phyloP scores from a whole-genome alignment of 2,329 filamentous ascomycete genomes.

The Scedosporium dehoogii region DNA sequence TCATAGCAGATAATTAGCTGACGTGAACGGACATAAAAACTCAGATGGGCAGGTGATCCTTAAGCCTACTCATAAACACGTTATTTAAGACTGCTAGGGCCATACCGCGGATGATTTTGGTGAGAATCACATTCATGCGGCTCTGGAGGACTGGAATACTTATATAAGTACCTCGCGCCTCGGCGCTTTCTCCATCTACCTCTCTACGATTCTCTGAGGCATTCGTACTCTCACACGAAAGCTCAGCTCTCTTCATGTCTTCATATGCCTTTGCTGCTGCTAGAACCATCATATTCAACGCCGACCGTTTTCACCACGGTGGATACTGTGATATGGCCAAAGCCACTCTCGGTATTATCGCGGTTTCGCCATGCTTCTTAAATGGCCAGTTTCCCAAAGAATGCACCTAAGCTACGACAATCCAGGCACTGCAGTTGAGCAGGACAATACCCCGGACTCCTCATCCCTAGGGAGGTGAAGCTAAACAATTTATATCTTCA shows the following conservation, averaged over 20 bases:
- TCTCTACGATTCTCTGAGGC: constrained; percentile 64
- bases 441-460: no score
- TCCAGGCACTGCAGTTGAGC: no score
- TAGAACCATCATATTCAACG: constrained; percentile 43
- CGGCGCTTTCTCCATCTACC: constrained; percentile 68
- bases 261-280: constrained; percentile 28
- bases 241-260: constrained; percentile 37
- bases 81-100: constrained; percentile 61
- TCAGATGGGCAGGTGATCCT: constrained; percentile 54
- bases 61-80: constrained; percentile 65
- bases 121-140: constrained; percentile 60
- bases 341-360: constrained; percentile 64
- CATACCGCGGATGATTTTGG: constrained; percentile 71
- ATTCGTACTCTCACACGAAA: constrained; percentile 28
- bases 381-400: no score
- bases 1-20: background rate
- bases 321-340: constrained; percentile 71
- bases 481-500: no score
- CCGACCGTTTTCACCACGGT: constrained; percentile 62
- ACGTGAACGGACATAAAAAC: constrained; percentile 41
- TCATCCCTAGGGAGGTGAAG: no score
- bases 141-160: constrained; percentile 77
- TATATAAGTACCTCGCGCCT: constrained; percentile 70
- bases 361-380: constrained; percentile 67
- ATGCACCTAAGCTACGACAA: no score